Conservation (phyloP, 176 grass and related monocot species). For the Lolium multiflorum region DNA sequence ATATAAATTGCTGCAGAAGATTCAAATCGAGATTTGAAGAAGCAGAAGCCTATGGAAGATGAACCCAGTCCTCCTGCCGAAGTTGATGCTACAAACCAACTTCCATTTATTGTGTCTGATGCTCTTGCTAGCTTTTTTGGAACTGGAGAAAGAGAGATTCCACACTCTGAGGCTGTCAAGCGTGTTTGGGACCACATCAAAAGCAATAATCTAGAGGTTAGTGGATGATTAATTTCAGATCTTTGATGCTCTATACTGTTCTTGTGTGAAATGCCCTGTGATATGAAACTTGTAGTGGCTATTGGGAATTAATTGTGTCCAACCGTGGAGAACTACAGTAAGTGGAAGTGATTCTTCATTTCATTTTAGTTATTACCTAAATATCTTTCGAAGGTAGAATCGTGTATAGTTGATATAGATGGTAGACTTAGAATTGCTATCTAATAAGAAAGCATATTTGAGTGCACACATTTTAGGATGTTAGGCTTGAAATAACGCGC, state of each 20-base stretch:
- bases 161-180: conserved; percentile 70
- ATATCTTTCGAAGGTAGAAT: background rate
- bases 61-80: conserved; percentile 57
- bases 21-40: conserved; percentile 67
- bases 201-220: conserved; percentile 89
- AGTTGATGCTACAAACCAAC: conserved; percentile 52
- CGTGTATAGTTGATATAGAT: conserved; percentile 1
- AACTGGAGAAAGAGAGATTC: conserved; percentile 85
- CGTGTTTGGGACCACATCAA: conserved; percentile 97
- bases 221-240: conserved; percentile 41
- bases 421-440: conserved; percentile 17
- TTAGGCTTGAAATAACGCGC: background rate
- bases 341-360: background rate
- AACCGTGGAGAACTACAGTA: conserved; percentile 21
- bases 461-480: conserved; percentile 1
- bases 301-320: conserved; percentile 27
- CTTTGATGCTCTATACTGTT: conserved; percentile 31
- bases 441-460: conserved; percentile 20
- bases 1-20: conserved; percentile 69
- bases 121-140: conserved; percentile 83
- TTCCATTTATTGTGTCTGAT: conserved; percentile 69
- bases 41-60: conserved; percentile 53
- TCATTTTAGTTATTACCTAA: conserved; percentile 12
- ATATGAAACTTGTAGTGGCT: conserved; percentile 5
- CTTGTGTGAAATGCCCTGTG: background rate